Conservation (phyloP, 345 rosid species). For the Bruguiera gymnorhiza region DNA sequence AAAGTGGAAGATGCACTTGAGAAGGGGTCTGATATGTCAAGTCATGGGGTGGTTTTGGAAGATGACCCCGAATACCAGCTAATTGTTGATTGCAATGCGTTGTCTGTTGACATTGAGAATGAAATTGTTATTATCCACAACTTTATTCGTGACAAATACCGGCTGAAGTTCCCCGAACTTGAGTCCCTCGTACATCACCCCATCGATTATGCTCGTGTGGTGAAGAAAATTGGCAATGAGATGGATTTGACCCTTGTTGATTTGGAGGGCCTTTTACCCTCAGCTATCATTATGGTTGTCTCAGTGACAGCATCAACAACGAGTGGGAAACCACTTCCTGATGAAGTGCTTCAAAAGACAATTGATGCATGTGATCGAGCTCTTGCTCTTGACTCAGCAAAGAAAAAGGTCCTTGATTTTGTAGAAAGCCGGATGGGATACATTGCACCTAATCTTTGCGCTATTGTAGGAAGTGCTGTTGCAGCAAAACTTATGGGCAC, state of each 20-base stretch:
- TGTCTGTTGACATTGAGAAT: conserved; percentile 89
- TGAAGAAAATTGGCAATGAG: conserved; percentile 86
- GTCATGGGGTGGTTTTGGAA: conserved; percentile 69
- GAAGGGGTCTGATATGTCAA: conserved; percentile 56
- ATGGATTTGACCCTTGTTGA: conserved; percentile 84
- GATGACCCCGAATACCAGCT: conserved; percentile 94
- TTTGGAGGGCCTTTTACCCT: conserved; percentile 79
- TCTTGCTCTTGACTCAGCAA: conserved; percentile 65
- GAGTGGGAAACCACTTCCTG: conserved; percentile 85
- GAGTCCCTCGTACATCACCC: conserved; percentile 89
- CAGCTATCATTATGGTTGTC: conserved; percentile 89
- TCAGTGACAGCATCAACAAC: conserved; percentile 92
- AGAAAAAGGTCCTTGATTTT: conserved; percentile 91
- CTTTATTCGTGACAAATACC: conserved; percentile 85
- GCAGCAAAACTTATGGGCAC: conserved; percentile 98
- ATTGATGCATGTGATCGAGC: conserved; percentile 88
- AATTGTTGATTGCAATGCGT: conserved; percentile 81
- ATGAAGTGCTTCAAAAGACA: conserved; percentile 76
- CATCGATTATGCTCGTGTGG: conserved; percentile 89
- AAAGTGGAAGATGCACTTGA: conserved; percentile 79
- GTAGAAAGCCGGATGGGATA: conserved; percentile 95
- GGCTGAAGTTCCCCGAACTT: conserved; percentile 85
- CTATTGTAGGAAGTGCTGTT: conserved; percentile 93
- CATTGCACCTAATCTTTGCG: conserved; percentile 89
- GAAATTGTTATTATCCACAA: conserved; percentile 83